Conservation (phyloP, 768 basidiomycete genomes). For the Hortiboletus flavorubellus region DNA sequence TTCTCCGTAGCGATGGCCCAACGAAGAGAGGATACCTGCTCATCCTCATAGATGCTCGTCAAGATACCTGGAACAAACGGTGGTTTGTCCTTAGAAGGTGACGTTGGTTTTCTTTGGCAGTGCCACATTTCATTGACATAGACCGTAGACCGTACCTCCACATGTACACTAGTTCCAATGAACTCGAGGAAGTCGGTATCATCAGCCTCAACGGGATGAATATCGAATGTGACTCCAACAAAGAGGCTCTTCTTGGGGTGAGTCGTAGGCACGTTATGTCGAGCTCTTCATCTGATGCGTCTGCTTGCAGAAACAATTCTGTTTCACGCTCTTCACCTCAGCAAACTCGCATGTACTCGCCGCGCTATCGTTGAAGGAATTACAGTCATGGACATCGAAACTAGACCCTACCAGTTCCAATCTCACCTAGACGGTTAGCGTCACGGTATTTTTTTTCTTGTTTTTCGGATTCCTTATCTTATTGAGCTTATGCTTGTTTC, state of each 20-base stretch:
- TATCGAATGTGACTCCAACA: slow-evolving; percentile 81
- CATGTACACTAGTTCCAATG: slow-evolving; percentile 79
- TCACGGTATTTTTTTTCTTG: background rate
- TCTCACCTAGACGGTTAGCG: slow-evolving; percentile 33
- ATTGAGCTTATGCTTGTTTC: slow-evolving; percentile 17
- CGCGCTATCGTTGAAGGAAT: slow-evolving; percentile 77
- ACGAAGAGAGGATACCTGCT: slow-evolving; percentile 84
- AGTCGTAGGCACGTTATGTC: slow-evolving; percentile 25
- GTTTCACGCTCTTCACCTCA: slow-evolving; percentile 88
- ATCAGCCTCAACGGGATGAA: slow-evolving; percentile 84
- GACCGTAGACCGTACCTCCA: slow-evolving; percentile 79
- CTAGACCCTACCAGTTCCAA: slow-evolving; percentile 76
- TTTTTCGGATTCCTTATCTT: slow-evolving; percentile 13
- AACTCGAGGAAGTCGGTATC: slow-evolving; percentile 78
- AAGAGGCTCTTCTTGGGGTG: slow-evolving; percentile 85
- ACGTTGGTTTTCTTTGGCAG: slow-evolving; percentile 2
- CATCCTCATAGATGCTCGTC: slow-evolving; percentile 76
- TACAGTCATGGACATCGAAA: slow-evolving; percentile 80
- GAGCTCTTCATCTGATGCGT: slow-evolving; percentile 1
- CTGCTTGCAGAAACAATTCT: slow-evolving; percentile 64
- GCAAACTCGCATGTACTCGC: slow-evolving; percentile 90
- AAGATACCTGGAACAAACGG: slow-evolving; percentile 75
- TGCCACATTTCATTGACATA: slow-evolving; percentile 1
- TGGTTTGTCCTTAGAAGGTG: slow-evolving; percentile 90
- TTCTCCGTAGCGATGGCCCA: slow-evolving; percentile 58